Conservation (phyloP, 208 protist genomes). For the Leishmania amazonensis region DNA sequence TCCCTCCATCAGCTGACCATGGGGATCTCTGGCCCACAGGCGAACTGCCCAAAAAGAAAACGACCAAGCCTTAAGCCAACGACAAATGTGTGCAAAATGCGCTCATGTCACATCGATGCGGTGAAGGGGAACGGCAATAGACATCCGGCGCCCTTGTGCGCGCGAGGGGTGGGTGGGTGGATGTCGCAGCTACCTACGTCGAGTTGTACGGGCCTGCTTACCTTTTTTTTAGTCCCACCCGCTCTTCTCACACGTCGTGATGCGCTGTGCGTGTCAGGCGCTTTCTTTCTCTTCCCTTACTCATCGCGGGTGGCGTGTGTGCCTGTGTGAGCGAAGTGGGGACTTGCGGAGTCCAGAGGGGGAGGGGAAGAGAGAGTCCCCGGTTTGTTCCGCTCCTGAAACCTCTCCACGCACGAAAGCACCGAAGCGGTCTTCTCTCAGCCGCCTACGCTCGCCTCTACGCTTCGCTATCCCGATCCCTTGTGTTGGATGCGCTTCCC, state of each 20-base stretch:
- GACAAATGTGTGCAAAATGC: not conserved
- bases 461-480: not conserved
- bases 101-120: not conserved
- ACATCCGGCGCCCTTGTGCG: not conserved
- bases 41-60: not conserved
- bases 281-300: no score
- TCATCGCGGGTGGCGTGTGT: no score
- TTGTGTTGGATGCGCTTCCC: not conserved
- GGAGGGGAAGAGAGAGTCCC: not conserved
- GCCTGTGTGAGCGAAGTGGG: not conserved
- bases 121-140: not conserved
- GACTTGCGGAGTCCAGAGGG: not conserved
- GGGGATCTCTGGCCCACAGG: not conserved
- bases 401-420: not conserved
- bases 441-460: not conserved
- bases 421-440: not conserved
- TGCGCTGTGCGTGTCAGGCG: no score
- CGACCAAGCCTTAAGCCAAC: not conserved
- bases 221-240: no score
- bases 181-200: not conserved
- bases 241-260: not conserved
- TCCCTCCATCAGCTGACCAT: not conserved
- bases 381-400: not conserved
- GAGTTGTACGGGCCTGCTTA: not conserved
- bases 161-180: not conserved